A percentile compares a stretch with the other conserved stretches of the same genome.
Conservation (phyloP, 2,329 filamentous ascomycete genomes). For the Nigrospora sphaerica region DNA sequence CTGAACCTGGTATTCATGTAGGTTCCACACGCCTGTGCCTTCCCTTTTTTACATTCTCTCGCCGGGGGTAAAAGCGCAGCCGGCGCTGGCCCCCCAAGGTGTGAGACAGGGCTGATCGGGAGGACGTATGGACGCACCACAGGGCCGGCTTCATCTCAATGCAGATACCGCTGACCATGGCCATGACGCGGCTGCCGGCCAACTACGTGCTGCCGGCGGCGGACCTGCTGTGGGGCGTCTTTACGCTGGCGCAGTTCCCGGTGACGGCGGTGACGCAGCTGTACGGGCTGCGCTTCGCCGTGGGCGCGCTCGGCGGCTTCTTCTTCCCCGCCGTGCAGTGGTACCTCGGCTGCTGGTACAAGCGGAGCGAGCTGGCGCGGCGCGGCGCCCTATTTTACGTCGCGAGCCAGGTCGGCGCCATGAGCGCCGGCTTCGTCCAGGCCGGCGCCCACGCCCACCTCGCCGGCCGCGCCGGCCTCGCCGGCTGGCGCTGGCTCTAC, state of each 20-base stretch:
- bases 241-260: constrained; percentile 46
- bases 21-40: constrained; percentile 11
- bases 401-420: constrained; percentile 25
- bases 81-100: not conserved
- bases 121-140: not conserved
- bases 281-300: constrained; percentile 34
- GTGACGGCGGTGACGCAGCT: constrained; percentile 28
- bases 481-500: constrained; percentile 38
- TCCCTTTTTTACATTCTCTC: constrained; percentile 11
- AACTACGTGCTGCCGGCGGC: too few species aligned
- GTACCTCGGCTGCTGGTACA: constrained; percentile 37
- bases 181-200: not conserved
- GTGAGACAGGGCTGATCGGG: not conserved
- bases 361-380: constrained; percentile 32
- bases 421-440: constrained; percentile 35
- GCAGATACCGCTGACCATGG: not conserved
- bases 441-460: constrained; percentile 30
- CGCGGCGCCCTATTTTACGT: constrained; percentile 34
- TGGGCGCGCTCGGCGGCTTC: constrained; percentile 30
- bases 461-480: constrained; percentile 25
- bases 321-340: constrained; percentile 30
- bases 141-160: not conserved
- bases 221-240: constrained; percentile 40
- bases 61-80: constrained; percentile 11
- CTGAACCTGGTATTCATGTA: constrained; percentile 2